phyloP scores from a whole-genome alignment of 805 yeast species.

The Saturnispora halmiae region DNA sequence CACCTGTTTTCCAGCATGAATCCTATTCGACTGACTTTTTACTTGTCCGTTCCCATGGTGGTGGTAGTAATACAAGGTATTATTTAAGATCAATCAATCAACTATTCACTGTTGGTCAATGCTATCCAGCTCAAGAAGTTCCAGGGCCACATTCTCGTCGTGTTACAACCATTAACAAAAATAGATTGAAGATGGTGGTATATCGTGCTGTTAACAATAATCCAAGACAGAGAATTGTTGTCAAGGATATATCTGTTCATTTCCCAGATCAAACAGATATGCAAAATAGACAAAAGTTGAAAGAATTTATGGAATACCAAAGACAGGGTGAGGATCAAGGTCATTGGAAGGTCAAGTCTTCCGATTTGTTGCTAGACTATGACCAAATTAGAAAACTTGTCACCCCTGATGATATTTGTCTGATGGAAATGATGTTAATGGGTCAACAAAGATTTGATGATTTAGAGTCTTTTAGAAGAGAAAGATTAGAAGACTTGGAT shows the following conservation, averaged over 20 bases:
- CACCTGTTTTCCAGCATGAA: conserved; percentile 89
- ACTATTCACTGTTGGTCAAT: conserved; percentile 82
- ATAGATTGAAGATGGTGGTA: conserved; percentile 87
- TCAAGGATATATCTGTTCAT: conserved; percentile 80
- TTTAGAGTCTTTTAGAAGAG: conserved; percentile 44
- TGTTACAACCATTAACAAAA: conserved; percentile 87
- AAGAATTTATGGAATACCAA: conserved; percentile 97
- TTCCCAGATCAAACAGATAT: conserved; percentile 96
- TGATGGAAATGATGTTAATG: conserved; percentile 85
- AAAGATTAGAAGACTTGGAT: conserved; percentile 26
- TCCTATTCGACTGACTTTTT: conserved; percentile 71
- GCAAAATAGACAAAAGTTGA: conserved; percentile 91
- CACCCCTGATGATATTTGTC: conserved; percentile 81
- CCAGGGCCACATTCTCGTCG: conserved; percentile 98
- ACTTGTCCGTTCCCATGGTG: conserved; percentile 69
- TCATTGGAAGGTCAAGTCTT: conserved; percentile 78
- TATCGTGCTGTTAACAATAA: conserved; percentile 74
- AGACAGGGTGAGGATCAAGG: conserved; percentile 92
- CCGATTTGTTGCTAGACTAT: conserved; percentile 59
- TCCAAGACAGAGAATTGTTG: conserved; percentile 65
- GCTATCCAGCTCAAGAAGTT: conserved; percentile 85
- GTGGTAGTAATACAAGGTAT: conserved; percentile 57
- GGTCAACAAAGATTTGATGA: conserved; percentile 89
- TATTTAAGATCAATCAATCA: conserved; percentile 61
- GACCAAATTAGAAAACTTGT: conserved; percentile 76